These are phyloP conservation scores for Westerdykella sp. DNA, from an alignment of 2,329 filamentous ascomycete genomes.

Conservation along the genomic window DNA sequence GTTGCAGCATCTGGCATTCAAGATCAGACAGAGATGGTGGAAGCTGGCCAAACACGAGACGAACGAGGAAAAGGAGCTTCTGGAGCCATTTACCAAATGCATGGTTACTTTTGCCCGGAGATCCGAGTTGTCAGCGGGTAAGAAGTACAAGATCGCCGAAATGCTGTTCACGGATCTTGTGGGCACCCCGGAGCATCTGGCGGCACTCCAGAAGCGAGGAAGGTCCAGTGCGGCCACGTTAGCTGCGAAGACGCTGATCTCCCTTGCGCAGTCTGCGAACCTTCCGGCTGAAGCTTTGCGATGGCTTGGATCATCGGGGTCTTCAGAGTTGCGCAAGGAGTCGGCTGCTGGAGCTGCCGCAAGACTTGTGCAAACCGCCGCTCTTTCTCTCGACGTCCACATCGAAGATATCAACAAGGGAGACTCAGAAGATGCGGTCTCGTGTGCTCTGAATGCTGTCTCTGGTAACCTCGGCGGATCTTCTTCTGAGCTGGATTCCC, in stretches of 20 bases:
- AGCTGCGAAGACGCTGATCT: constrained; percentile 19
- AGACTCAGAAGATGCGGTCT: constrained; percentile 11
- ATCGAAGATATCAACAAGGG: constrained; percentile 9
- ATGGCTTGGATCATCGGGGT: constrained; percentile 20
- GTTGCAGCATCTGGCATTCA: constrained; percentile 59
- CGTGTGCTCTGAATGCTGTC: constrained; percentile 21
- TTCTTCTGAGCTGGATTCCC: constrained; percentile 26
- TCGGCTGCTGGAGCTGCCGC: constrained; percentile 22
- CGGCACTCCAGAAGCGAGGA: neutral
- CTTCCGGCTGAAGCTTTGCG: constrained; percentile 29
- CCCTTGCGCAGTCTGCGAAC: constrained; percentile 31
- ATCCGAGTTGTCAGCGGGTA: constrained; percentile 27
- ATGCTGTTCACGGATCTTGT: constrained; percentile 20
- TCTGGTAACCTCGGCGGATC: constrained; percentile 27
- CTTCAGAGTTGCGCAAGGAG: constrained; percentile 7
- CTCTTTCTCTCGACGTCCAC: constrained; percentile 25
- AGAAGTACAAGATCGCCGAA: constrained; percentile 39
- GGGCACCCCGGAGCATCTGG: neutral
- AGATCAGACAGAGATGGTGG: constrained; percentile 61
- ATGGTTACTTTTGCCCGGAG: constrained; percentile 56
- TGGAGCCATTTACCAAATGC: constrained; percentile 60
- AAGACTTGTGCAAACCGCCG: constrained; percentile 22
- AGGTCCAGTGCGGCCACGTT: constrained; percentile 1
- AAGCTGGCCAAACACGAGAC: constrained; percentile 53
- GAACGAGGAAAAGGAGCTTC: constrained; percentile 57